Evolutionary conservation across 2,329 filamentous ascomycete species (phyloP), one percentile per base, ranked within the genome.

Genomic region (Diaporthe vaccinii): DNA sequence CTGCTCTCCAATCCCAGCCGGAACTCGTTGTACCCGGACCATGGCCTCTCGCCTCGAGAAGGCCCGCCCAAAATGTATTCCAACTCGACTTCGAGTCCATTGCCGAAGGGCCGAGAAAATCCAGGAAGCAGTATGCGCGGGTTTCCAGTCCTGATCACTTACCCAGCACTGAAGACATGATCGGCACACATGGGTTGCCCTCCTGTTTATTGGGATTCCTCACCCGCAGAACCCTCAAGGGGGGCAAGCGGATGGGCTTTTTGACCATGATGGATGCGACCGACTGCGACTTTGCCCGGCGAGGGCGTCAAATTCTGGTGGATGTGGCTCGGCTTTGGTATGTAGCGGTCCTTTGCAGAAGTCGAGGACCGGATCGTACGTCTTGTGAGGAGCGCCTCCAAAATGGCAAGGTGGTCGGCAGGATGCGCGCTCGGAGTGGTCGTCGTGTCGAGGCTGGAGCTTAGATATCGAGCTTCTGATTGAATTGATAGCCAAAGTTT

Each of bases 141-240:
- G 20, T 34, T 9, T 25, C 25, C 25, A 34, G 20, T 22, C 2
- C 14, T 81, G 25, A 80, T 78, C n/a, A 83, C 85, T 67, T 84
- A 91, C 89, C 85, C 49, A 91, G 85, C 25, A 92, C 89, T 22
- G 87, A 87, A 31, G 88, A 87, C 90, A 91, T 91, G 82, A 90
- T 84, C 62, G 83, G 81, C 68, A 91, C 82, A 80, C 90, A 92
- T 8, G 89, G 89, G 78, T 89, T 89, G 76, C 87, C 83, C 70
- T 84, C 81, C 78, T 84, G 79, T 75, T 84, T 85, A 82, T 89
- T 89, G 28, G 89, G 87, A 76, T 88, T 84, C 80, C 87, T 86
- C 76, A 91, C 89, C 76, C 89, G 89, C 72, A 91, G 86, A 49
- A 81, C 81, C 80, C 87, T 87, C 76, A 92, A 83, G 2, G 91